Conservation (phyloP, 106 monocot genomes). For the Vanilla planifolia region DNA sequence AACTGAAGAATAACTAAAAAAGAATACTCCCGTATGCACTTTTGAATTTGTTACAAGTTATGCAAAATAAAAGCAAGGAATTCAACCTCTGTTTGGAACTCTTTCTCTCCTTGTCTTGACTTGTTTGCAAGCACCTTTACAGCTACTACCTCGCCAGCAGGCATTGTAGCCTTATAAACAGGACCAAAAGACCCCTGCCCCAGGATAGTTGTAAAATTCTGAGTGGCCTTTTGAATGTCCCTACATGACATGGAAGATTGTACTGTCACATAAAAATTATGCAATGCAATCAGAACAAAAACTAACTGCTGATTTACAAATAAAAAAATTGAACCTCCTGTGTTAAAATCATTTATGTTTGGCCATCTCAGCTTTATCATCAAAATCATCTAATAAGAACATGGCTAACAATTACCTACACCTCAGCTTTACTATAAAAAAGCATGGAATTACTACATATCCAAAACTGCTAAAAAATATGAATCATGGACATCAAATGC, state of each 20-base stretch:
- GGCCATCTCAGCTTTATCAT: no score
- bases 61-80: background rate
- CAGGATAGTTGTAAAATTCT: constrained; percentile 82
- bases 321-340: no score
- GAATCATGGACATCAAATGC: no score
- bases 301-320: no score
- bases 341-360: no score
- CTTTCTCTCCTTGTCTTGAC: constrained; percentile 90
- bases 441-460: no score
- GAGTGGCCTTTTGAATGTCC: constrained; percentile 88
- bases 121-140: constrained; percentile 83
- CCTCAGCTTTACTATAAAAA: no score
- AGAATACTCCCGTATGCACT: background rate
- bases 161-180: constrained; percentile 86
- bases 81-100: constrained; percentile 89
- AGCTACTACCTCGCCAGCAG: constrained; percentile 64
- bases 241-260: constrained; percentile 20
- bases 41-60: background rate
- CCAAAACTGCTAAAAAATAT: no score
- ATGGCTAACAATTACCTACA: no score
- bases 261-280: background rate
- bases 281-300: no score
- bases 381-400: no score
- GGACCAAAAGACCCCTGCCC: constrained; percentile 94
- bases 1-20: background rate